Conservation (phyloP, 1,284 basidiomycete species). For the Trametes polyzona region DNA sequence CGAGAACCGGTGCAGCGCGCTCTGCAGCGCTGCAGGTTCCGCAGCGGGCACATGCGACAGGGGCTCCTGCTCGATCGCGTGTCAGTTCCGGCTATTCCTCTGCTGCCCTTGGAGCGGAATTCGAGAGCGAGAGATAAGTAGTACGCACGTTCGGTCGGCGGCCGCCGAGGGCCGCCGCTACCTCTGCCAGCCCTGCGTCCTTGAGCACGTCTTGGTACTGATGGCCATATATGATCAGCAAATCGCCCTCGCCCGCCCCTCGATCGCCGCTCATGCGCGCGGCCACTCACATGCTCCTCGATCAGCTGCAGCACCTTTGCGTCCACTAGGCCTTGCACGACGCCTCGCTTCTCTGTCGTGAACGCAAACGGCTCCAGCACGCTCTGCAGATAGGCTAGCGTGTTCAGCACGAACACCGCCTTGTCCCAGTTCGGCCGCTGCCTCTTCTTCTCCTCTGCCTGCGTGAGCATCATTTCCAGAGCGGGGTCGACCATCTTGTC, state of each 20-base stretch:
- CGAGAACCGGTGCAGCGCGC: conserved; percentile 62
- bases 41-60: conserved; percentile 67
- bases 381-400: conserved; percentile 76
- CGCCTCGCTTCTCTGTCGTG: conserved; percentile 61
- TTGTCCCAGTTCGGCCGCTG: conserved; percentile 72
- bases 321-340: conserved; percentile 67
- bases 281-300: conserved; percentile 76
- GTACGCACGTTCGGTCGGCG: conserved; percentile 57
- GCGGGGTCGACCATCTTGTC: conserved; percentile 85
- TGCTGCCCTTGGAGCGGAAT: background rate
- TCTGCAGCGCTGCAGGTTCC: conserved; percentile 57
- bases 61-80: conserved; percentile 55
- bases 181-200: conserved; percentile 75
- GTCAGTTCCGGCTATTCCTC: background rate
- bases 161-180: conserved; percentile 60
- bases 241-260: background rate
- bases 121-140: background rate
- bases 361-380: conserved; percentile 77
- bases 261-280: background rate
- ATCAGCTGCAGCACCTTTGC: conserved; percentile 68
- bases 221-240: conserved; percentile 1
- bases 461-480: conserved; percentile 73
- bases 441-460: conserved; percentile 68
- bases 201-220: conserved; percentile 76
- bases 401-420: conserved; percentile 84